Evolutionary conservation across 129 eudicot genomes (phyloP).

Genomic region (Chrysanthemum lavandulifolium): DNA sequence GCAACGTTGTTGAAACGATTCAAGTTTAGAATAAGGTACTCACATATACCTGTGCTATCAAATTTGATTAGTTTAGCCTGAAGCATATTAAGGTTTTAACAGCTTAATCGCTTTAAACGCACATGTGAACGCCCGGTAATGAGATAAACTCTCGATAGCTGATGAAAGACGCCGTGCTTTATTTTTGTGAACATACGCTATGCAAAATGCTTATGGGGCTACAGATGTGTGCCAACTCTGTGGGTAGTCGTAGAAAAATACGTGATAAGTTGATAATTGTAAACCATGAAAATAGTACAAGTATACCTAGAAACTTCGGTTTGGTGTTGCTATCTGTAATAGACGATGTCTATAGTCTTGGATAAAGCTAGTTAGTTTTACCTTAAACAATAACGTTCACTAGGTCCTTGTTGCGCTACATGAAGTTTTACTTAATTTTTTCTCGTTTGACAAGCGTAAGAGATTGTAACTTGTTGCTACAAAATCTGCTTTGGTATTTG

Average conservation of each 20-base stretch:
- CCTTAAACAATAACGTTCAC: not conserved
- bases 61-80: no score
- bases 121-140: not conserved
- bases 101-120: not conserved
- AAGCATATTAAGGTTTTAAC: not conserved
- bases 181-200: not conserved
- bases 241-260: not conserved
- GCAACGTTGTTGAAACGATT: no score
- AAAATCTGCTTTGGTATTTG: constrained; percentile 12
- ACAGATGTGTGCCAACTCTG: not conserved
- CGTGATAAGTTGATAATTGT: not conserved
- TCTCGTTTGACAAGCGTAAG: no score
- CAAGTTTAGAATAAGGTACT: no score
- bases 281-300: not conserved
- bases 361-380: no score
- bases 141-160: not conserved
- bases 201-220: not conserved
- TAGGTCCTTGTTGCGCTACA: not conserved
- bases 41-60: no score
- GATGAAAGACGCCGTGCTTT: not conserved
- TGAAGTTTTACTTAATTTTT: not conserved
- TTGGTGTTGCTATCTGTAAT: not conserved
- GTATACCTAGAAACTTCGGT: not conserved
- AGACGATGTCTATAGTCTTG: not conserved
- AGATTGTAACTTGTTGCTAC: not conserved